Conservation (phyloP, 768 basidiomycete species). For the Epithele typhae region DNA sequence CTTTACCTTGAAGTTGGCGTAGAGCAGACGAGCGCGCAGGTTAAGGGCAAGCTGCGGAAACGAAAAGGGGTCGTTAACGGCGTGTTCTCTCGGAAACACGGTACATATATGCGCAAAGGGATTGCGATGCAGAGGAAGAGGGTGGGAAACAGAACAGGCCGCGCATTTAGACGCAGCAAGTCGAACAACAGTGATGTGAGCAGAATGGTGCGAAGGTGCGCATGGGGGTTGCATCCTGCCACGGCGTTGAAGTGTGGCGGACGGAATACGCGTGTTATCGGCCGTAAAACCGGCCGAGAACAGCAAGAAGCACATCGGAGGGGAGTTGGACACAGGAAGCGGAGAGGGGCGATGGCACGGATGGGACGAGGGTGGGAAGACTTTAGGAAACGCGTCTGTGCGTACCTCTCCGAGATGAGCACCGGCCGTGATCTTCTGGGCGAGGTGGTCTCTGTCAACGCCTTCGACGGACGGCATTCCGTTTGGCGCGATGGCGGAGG, state of each 20-base stretch:
- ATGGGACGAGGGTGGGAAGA: constrained; percentile 44
- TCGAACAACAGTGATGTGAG: background rate
- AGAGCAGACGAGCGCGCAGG: constrained; percentile 74
- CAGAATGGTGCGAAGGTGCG: too few species aligned
- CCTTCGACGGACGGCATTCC: constrained; percentile 36
- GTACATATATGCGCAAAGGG: too few species aligned
- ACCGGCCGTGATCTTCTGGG: constrained; percentile 73
- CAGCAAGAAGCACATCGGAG: too few species aligned
- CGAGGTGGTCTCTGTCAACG: constrained; percentile 61
- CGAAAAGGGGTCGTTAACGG: constrained; percentile 11
- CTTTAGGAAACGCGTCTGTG: constrained; percentile 12
- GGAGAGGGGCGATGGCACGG: background rate
- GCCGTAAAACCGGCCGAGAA: too few species aligned
- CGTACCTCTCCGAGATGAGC: constrained; percentile 76
- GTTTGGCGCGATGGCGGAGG: constrained; percentile 33
- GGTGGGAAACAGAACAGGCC: background rate
- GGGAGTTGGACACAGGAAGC: too few species aligned
- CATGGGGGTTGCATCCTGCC: too few species aligned
- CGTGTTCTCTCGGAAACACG: too few species aligned
- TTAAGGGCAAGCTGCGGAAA: constrained; percentile 67
- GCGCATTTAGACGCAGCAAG: background rate
- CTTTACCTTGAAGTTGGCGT: constrained; percentile 80
- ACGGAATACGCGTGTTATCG: too few species aligned
- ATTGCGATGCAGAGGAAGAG: too few species aligned
- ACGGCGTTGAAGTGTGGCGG: too few species aligned